Evolutionary conservation across 108 stramenopile genomes (phyloP).

Genomic region (Pseudonitzschia multiseries): DNA sequence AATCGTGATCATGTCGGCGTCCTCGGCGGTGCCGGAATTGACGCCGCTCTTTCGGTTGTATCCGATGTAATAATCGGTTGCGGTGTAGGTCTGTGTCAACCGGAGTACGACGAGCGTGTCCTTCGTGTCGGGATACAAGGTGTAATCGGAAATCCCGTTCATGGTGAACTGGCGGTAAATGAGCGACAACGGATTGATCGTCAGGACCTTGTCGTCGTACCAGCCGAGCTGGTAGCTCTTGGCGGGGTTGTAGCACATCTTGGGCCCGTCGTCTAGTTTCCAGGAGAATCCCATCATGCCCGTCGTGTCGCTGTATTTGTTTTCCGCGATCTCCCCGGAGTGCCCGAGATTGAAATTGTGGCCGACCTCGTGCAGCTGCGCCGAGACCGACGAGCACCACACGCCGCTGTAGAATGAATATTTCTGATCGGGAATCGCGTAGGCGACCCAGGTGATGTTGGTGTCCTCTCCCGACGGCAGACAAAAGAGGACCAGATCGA

Average conservation of each 20-base stretch:
- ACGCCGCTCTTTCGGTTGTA: conserved; percentile 37
- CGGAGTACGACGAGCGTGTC: neutral
- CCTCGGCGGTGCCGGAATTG: conserved; percentile 43
- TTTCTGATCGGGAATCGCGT: conserved; percentile 36
- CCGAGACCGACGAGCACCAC: conserved; percentile 43
- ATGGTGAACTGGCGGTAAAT: neutral
- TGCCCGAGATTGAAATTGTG: conserved; percentile 63
- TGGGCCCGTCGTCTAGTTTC: conserved; percentile 27
- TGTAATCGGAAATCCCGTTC: neutral
- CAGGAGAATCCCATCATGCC: conserved; percentile 24
- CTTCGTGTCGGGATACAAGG: neutral
- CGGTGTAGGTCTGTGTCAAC: neutral
- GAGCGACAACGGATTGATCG: neutral
- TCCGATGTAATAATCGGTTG: conserved; percentile 28
- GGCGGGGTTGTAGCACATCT: conserved; percentile 66
- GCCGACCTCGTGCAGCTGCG: conserved; percentile 62
- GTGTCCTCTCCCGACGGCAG: conserved; percentile 36
- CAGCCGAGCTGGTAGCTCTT: conserved; percentile 55
- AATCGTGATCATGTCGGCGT: conserved; percentile 34
- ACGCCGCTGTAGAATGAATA: conserved; percentile 44
- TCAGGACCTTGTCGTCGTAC: conserved; percentile 25
- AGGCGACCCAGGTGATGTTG: conserved; percentile 8
- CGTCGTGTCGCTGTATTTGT: conserved; percentile 41
- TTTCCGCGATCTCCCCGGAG: conserved; percentile 27
- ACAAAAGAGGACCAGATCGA: conserved; percentile 60